phyloP scores from a whole-genome alignment of 306 rosid genomes.

The Lagenaria siceraria region DNA sequence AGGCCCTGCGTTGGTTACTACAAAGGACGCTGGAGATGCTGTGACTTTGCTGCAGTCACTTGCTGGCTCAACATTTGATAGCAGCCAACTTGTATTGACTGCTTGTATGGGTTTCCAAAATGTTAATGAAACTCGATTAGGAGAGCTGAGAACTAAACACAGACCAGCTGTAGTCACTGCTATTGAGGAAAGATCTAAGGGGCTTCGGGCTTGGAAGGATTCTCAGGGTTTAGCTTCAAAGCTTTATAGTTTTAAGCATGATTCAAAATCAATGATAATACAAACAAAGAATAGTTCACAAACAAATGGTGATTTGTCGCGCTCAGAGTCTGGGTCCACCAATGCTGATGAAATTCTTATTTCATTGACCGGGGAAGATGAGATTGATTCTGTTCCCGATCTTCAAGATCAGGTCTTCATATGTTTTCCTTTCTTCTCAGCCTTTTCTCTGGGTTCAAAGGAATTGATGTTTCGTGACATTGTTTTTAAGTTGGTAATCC shows the following conservation, averaged over 20 bases:
- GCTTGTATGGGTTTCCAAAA: slow-evolving; percentile 98
- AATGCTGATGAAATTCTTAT: slow-evolving; percentile 73
- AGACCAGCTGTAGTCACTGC: slow-evolving; percentile 67
- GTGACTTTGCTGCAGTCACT: slow-evolving; percentile 93
- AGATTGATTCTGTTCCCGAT: slow-evolving; percentile 67
- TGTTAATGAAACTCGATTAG: slow-evolving; percentile 67
- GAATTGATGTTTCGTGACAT: not conserved
- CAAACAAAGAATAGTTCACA: slow-evolving; percentile 36
- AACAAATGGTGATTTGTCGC: slow-evolving; percentile 44
- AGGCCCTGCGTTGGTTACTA: slow-evolving; percentile 98
- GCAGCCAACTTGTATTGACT: slow-evolving; percentile 95
- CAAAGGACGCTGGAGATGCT: slow-evolving; percentile 99
- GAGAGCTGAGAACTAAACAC: slow-evolving; percentile 78
- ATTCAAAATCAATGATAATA: slow-evolving; percentile 37
- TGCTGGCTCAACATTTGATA: slow-evolving; percentile 97
- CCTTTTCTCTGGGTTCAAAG: not conserved
- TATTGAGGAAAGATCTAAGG: slow-evolving; percentile 87
- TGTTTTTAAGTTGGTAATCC: not conserved
- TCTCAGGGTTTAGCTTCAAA: slow-evolving; percentile 86
- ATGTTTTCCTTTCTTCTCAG: not conserved
- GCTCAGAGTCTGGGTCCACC: slow-evolving; percentile 75
- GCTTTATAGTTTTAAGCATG: slow-evolving; percentile 69
- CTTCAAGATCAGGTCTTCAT: slow-evolving; percentile 57
- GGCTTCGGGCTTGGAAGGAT: slow-evolving; percentile 72
- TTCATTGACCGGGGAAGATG: slow-evolving; percentile 71